Percentiles rank a stretch among this genome's conserved stretches.
phyloP scores from a whole-genome alignment of 441 rosid species.

The Brassica hybrid region DNA sequence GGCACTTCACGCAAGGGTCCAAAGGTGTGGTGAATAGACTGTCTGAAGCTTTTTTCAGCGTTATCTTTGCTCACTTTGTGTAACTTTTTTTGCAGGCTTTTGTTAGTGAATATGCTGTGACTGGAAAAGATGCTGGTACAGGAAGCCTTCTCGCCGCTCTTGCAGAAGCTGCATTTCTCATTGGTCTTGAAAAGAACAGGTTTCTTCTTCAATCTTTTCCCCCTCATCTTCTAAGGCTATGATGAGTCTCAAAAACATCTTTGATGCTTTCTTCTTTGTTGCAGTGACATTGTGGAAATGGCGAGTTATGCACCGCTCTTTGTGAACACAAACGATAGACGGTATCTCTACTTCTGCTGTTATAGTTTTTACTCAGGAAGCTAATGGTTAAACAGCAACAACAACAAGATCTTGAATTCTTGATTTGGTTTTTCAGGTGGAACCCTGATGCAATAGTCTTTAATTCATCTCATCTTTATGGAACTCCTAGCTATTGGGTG shows the following conservation, averaged over 20 bases:
- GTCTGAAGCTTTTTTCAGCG: neutral
- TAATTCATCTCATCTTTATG: slow-evolving; percentile 67
- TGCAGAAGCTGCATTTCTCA: slow-evolving; percentile 86
- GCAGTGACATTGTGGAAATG: slow-evolving; percentile 88
- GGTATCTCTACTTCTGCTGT: slow-evolving; percentile 46
- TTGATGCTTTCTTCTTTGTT: slow-evolving; percentile 21
- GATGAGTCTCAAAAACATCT: neutral
- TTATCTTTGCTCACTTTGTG: slow-evolving; percentile 1
- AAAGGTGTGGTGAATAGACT: slow-evolving; percentile 52
- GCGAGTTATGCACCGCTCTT: slow-evolving; percentile 96
- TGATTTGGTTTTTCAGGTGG: slow-evolving; percentile 56
- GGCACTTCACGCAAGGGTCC: slow-evolving; percentile 70
- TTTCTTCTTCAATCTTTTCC: slow-evolving; percentile 22
- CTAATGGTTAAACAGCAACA: neutral
- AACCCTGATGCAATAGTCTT: slow-evolving; percentile 91
- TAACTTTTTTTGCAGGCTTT: slow-evolving; percentile 64
- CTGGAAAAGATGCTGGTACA: slow-evolving; percentile 78
- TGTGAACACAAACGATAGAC: slow-evolving; percentile 76
- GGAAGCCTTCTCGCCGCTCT: slow-evolving; percentile 89
- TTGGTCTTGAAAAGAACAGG: slow-evolving; percentile 95
- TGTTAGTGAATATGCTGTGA: slow-evolving; percentile 93
- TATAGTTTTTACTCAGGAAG: neutral
- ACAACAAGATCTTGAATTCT: slow-evolving; percentile 1
- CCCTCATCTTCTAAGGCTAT: neutral
- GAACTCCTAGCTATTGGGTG: slow-evolving; percentile 97